phyloP scores from a whole-genome alignment of 1,139 yeast genomes.

The Debaryomyces singareniensis region DNA sequence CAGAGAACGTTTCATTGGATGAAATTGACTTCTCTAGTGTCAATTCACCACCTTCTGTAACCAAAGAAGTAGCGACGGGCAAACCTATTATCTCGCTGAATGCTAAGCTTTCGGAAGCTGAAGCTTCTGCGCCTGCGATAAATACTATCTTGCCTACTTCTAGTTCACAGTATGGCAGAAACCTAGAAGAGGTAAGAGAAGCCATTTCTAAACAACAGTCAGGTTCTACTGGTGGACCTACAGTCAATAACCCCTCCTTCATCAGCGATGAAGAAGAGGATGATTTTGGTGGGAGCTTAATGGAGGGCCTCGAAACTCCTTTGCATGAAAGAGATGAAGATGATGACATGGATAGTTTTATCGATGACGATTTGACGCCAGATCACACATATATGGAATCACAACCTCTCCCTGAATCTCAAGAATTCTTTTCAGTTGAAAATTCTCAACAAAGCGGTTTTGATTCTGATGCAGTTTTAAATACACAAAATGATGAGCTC shows the following conservation, averaged over 20 bases:
- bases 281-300: constrained; percentile 32
- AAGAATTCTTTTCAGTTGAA: constrained; percentile 8
- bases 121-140: background rate
- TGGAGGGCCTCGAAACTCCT: constrained; percentile 36
- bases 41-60: background rate
- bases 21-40: constrained; percentile 8
- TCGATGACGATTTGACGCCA: constrained; percentile 17
- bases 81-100: too few species aligned
- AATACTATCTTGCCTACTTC: background rate
- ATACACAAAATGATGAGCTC: constrained; percentile 15
- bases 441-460: background rate
- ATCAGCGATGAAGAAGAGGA: constrained; percentile 25
- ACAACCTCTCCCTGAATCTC: constrained; percentile 13
- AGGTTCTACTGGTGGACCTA: background rate
- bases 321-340: constrained; percentile 29
- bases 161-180: background rate
- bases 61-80: background rate
- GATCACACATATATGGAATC: constrained; percentile 9
- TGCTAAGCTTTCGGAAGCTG: too few species aligned
- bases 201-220: constrained; percentile 1
- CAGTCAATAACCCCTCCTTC: constrained; percentile 6
- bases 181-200: constrained; percentile 5
- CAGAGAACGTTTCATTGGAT: constrained; percentile 5
- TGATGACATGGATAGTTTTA: constrained; percentile 30
- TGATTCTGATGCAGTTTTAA: constrained; percentile 2